Conservation (phyloP, 192 early-diverging fungal genomes). For the Podila clonocystis region DNA sequence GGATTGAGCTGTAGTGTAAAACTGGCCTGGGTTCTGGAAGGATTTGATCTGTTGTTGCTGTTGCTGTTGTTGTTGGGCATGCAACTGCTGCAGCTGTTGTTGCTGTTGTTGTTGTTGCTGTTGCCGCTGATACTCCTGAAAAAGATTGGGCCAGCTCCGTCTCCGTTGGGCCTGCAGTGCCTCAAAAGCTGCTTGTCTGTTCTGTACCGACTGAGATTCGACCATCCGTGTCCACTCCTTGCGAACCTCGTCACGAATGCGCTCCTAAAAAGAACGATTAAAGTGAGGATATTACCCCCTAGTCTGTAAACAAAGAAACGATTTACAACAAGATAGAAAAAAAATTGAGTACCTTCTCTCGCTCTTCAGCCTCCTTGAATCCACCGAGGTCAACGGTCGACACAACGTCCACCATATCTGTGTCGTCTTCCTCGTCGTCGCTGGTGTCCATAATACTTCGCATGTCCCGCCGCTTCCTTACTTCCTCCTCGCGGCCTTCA, state of each 20-base stretch:
- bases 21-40: not conserved
- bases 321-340: not conserved
- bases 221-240: slow-evolving; percentile 20
- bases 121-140: not conserved
- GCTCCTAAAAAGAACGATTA: slow-evolving; percentile 8
- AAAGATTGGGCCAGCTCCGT: slow-evolving; percentile 28
- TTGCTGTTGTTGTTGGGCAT: not conserved
- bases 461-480: slow-evolving; percentile 24
- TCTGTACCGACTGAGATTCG: not conserved
- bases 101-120: not conserved
- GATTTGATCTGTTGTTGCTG: not conserved
- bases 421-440: slow-evolving; percentile 20
- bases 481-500: slow-evolving; percentile 22
- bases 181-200: not conserved
- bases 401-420: slow-evolving; percentile 8
- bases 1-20: not conserved
- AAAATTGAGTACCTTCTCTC: slow-evolving; percentile 25
- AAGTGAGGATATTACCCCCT: not conserved
- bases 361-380: slow-evolving; percentile 22
- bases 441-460: slow-evolving; percentile 36
- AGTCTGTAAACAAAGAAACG: not conserved
- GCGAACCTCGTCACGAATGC: slow-evolving; percentile 16
- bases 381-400: slow-evolving; percentile 29
- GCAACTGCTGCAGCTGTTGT: not conserved
- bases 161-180: slow-evolving; percentile 2